phyloP scores from a whole-genome alignment of 495 filamentous ascomycete species.

The Lepidopterella palustris region DNA sequence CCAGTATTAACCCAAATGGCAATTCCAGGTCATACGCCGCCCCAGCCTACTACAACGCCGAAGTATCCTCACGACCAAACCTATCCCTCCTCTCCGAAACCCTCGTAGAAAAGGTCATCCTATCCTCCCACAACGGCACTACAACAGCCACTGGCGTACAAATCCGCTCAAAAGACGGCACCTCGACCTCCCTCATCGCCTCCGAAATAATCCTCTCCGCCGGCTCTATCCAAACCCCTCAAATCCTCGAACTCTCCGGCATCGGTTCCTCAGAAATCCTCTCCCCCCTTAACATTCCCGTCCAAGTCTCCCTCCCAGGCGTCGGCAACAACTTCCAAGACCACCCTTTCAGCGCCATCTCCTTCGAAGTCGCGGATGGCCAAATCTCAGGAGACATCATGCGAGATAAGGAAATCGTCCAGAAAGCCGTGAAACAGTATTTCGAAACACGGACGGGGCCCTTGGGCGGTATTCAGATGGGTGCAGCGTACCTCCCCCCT shows the following conservation, averaged over 20 bases:
- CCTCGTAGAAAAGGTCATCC: not conserved
- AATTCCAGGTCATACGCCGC: not conserved
- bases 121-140: not conserved
- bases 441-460: conserved; percentile 2
- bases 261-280: conserved; percentile 17
- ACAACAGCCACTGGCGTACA: not conserved
- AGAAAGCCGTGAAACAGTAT: conserved; percentile 10
- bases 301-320: conserved; percentile 1
- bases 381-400: conserved; percentile 6
- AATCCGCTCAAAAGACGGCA: not conserved
- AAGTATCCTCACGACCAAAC: not conserved
- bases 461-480: not conserved
- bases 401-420: not conserved
- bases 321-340: conserved; percentile 26
- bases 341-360: conserved; percentile 10
- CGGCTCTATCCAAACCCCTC: conserved; percentile 10
- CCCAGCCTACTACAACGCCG: not conserved
- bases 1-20: not conserved
- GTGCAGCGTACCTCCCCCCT: conserved; percentile 5
- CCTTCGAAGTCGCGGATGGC: conserved; percentile 11
- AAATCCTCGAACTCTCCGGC: conserved; percentile 20
- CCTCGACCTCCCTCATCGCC: not conserved
- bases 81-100: not conserved
- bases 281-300: not conserved
- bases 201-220: conserved; percentile 20